Conservation (phyloP, 169 alveolate species). For the Plasmodium coatneyi region DNA sequence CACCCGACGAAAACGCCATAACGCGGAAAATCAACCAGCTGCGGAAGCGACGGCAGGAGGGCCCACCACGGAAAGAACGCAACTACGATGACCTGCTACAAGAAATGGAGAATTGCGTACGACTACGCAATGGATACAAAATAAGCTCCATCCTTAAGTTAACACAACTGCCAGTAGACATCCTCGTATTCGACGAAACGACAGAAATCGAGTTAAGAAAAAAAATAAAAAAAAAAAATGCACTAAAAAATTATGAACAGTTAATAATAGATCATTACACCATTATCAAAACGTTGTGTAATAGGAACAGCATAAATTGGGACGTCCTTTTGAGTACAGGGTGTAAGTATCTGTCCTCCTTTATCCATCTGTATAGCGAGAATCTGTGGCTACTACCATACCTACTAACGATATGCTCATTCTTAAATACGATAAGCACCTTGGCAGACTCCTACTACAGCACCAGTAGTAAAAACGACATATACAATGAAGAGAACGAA, state of each 20-base stretch:
- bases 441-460: conserved; percentile 24
- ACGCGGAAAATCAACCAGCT: conserved; percentile 24
- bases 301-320: conserved; percentile 26
- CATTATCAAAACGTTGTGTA: conserved; percentile 39
- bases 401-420: conserved; percentile 18
- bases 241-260: conserved; percentile 34
- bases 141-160: conserved; percentile 5
- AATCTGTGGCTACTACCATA: conserved; percentile 58
- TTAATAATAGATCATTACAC: conserved; percentile 50
- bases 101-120: conserved; percentile 26
- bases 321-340: conserved; percentile 21
- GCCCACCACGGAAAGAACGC: not conserved
- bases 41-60: not conserved
- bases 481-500: conserved; percentile 46
- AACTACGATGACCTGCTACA: not conserved
- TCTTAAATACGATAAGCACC: conserved; percentile 40
- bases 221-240: conserved; percentile 34
- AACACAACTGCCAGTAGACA: conserved; percentile 32
- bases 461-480: conserved; percentile 30
- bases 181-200: conserved; percentile 10
- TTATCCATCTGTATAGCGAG: conserved; percentile 15
- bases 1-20: conserved; percentile 29
- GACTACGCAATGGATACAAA: conserved; percentile 17
- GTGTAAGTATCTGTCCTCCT: conserved; percentile 40
- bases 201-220: conserved; percentile 30